Percentiles rank a stretch among this genome's conserved stretches.
Evolutionary conservation across 345 rosid species (phyloP).

Genomic region (Lepidium aucheri): DNA sequence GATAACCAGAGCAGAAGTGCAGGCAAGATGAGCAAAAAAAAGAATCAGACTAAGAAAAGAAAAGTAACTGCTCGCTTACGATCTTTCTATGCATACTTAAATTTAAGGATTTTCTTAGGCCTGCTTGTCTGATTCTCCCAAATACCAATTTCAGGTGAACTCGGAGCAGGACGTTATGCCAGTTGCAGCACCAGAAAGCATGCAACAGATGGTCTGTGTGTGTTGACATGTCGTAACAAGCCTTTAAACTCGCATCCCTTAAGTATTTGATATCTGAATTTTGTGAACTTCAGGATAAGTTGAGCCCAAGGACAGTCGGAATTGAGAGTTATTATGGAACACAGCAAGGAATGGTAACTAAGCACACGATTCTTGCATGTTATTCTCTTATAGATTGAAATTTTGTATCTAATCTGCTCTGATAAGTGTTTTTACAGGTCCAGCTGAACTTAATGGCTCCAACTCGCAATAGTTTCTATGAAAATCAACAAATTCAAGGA

Average conservation of each 20-base stretch:
- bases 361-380: background rate
- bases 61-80: conserved; percentile 33
- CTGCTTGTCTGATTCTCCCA: background rate
- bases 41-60: conserved; percentile 57
- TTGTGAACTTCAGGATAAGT: conserved; percentile 34
- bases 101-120: background rate
- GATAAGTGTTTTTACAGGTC: conserved; percentile 35
- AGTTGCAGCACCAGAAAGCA: conserved; percentile 46
- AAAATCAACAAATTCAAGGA: conserved; percentile 51
- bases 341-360: conserved; percentile 44
- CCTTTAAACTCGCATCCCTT: background rate
- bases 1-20: conserved; percentile 39
- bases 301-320: conserved; percentile 39
- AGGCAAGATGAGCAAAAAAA: conserved; percentile 48
- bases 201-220: conserved; percentile 58
- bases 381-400: background rate
- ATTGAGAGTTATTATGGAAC: conserved; percentile 44
- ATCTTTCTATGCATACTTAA: background rate
- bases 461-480: conserved; percentile 40
- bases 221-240: background rate
- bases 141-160: conserved; percentile 34
- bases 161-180: conserved; percentile 50
- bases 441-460: conserved; percentile 61
- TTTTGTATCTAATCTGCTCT: background rate
- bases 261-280: background rate